Percentiles rank a stretch among this genome's conserved stretches.
Evolutionary conservation across 495 filamentous ascomycete species (phyloP).

Genomic region (Penicillium arizonense): DNA sequence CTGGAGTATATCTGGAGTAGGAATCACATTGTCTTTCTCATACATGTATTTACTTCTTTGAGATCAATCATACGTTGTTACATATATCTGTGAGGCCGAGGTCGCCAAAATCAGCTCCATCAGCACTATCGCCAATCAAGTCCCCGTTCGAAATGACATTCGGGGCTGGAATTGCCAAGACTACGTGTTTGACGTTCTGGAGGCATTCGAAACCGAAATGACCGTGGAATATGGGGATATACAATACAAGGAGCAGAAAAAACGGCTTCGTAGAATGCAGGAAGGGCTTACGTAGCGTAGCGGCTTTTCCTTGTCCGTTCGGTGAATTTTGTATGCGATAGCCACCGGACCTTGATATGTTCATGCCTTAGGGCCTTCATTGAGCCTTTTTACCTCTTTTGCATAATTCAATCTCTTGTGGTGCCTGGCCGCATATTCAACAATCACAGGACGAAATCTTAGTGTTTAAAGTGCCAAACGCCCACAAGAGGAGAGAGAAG

Average conservation of each 20-base stretch:
- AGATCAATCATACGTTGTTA: no score
- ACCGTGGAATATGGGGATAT: neutral
- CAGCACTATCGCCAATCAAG: neutral
- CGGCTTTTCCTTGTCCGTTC: no score
- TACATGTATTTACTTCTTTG: neutral
- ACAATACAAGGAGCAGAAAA: neutral
- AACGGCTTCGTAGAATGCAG: neutral
- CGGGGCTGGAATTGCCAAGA: constrained; percentile 12
- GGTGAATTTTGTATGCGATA: no score
- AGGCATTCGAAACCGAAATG: neutral
- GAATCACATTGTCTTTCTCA: neutral
- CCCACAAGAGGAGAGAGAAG: no score
- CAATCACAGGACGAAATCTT: no score
- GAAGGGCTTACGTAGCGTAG: neutral
- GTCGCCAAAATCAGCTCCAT: neutral
- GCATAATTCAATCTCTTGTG: no score
- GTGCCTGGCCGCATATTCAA: no score
- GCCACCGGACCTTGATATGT: no score
- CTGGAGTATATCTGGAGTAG: no score
- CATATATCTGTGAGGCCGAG: neutral
- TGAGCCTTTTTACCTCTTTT: no score
- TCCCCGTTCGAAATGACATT: constrained; percentile 5
- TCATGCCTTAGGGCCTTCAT: no score
- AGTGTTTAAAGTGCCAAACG: no score
- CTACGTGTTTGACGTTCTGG: constrained; percentile 12